Base-by-base conservation (phyloP, 1,284 basidiomycete genomes). In the Flammula alnicola region DNA sequence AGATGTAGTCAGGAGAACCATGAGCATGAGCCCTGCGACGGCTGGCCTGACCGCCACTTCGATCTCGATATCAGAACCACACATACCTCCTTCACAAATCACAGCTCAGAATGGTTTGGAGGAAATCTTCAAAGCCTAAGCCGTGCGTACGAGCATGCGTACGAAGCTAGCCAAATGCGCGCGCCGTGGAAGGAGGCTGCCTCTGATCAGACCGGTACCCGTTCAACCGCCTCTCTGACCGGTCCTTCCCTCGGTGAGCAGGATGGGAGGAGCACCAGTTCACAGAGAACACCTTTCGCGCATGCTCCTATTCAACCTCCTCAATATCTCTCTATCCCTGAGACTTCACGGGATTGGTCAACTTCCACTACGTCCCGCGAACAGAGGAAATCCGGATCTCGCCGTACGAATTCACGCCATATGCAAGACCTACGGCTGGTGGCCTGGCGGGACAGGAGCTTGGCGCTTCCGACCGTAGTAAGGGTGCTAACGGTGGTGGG, bases 1-100 rank as follows among this genome's bases (percentile, higher is more conserved):
- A 41, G 63, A 62, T 33, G 52, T 56, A 7, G 55, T 60, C 2
- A 55, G 56, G 42, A 56, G 51, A 38, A 57, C 56, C 19, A 49
- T 55, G 38, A 50, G 2, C 25, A 26, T n/a, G 41, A 8, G 10
- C 42, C 47, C 9, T 17, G 26, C 14, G 17, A 39, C 12, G 40
- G 27, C 5, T 39, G 12, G 12, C 41, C 19, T 14, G 16, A 32
- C 29, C 39, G 16, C 31, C 19, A 9, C 9, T 32, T 16, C 23
- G n/a, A 42, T 49, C 8, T 30, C 39, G 22, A 49, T 49, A 14
- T 38, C 47, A 4, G 40, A 49, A 19, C 37, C 32, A 6, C 47
- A 37, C 4, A n/a, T n/a, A 5, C 12, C 31, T 1, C 10, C 47
- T 4, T n/a, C n/a, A n/a, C n/a, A n/a, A n/a, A n/a, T n/a, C n/a